Percentiles rank a stretch among this genome's conserved stretches.
phyloP scores from a whole-genome alignment of 1,284 basidiomycete species.

The Cryptococcus maquisensis region DNA sequence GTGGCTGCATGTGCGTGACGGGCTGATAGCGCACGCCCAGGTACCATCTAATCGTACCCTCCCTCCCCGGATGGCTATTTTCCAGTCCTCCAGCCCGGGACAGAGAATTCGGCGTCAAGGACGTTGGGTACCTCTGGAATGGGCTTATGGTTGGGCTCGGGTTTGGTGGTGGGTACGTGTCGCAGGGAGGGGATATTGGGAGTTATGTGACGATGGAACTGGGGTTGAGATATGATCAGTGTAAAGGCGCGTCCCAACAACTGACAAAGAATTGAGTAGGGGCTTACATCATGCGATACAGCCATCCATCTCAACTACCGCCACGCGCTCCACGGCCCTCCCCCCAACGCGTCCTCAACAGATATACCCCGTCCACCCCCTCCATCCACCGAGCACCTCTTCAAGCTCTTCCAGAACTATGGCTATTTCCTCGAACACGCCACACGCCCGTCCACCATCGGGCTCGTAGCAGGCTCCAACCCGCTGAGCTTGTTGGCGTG shows the following conservation, averaged over 20 bases:
- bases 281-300: not conserved
- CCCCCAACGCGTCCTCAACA: no score
- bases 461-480: conserved; percentile 40
- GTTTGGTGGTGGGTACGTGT: conserved; percentile 34
- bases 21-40: not conserved
- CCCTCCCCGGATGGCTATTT: conserved; percentile 39
- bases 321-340: not conserved
- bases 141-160: conserved; percentile 42
- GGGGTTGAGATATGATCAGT: conserved; percentile 18
- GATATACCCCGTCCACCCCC: no score
- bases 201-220: conserved; percentile 28
- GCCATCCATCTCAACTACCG: conserved; percentile 28
- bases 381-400: no score
- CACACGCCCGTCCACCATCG: conserved; percentile 48
- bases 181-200: conserved; percentile 43
- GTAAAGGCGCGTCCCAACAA: conserved; percentile 19
- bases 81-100: conserved; percentile 30
- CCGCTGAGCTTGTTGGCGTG: conserved; percentile 49
- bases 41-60: conserved; percentile 31
- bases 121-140: conserved; percentile 34
- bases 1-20: not conserved
- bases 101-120: conserved; percentile 29
- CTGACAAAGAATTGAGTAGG: not conserved
- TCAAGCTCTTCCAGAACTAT: conserved; percentile 3
- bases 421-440: conserved; percentile 30